phyloP scores from a whole-genome alignment of 805 yeast species.

The Pichia manshurica region DNA sequence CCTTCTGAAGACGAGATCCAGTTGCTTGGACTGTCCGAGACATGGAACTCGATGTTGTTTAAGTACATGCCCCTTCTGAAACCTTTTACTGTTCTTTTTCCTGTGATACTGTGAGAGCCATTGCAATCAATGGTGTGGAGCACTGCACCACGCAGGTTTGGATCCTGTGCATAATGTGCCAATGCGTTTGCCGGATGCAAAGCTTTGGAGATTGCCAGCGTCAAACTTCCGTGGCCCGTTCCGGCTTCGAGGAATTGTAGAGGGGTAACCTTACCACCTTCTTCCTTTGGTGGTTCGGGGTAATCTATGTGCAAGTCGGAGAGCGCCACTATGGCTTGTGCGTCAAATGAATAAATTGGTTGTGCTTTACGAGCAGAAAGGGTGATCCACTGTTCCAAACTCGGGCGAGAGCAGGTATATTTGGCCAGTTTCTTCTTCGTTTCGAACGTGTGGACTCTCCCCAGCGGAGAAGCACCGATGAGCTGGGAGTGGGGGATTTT shows the following conservation, averaged over 20 bases:
- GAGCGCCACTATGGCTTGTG: constrained; percentile 39
- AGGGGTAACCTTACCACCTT: constrained; percentile 23
- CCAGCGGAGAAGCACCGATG: constrained; percentile 34
- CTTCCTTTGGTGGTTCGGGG: constrained; percentile 9
- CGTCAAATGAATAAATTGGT: constrained; percentile 47
- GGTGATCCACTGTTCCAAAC: constrained; percentile 43
- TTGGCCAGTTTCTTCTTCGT: constrained; percentile 18
- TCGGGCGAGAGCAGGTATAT: constrained; percentile 34
- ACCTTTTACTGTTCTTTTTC: constrained; percentile 33
- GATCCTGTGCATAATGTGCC: constrained; percentile 14
- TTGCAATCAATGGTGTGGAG: constrained; percentile 42
- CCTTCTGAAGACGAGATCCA: constrained; percentile 33
- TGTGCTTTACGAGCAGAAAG: constrained; percentile 40
- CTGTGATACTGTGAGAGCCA: constrained; percentile 36
- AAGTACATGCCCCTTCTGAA: constrained; percentile 40
- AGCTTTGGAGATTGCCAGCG: constrained; percentile 37
- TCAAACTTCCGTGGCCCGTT: constrained; percentile 49
- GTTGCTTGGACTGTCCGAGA: constrained; percentile 34
- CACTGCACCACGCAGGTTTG: constrained; percentile 36
- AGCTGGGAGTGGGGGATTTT: constrained; percentile 34
- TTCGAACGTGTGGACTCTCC: constrained; percentile 20
- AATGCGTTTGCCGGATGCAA: constrained; percentile 42
- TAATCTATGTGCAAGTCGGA: constrained; percentile 41
- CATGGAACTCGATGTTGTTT: constrained; percentile 42
- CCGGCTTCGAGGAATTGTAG: constrained; percentile 46